Percentiles rank a stretch among this genome's conserved stretches.
phyloP scores from a whole-genome alignment of 2,329 filamentous ascomycete genomes.

The Beauveria pseudobassiana region DNA sequence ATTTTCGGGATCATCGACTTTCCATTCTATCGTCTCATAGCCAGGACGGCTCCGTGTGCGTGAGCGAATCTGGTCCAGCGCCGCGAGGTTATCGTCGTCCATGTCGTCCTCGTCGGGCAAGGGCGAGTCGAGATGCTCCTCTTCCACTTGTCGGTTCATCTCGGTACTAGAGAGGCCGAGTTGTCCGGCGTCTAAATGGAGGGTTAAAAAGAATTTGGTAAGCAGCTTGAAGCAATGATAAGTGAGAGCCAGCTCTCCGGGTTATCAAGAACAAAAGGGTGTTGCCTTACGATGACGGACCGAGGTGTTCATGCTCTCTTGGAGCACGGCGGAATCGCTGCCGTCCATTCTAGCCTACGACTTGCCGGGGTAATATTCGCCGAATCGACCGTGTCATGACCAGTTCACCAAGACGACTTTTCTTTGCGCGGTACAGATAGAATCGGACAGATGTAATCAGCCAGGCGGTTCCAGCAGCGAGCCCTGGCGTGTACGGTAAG shows the following conservation, averaged over 20 bases:
- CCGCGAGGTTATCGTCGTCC: slow-evolving; percentile 26
- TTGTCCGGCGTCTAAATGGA: background rate
- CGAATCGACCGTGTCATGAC: background rate
- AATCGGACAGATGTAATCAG: background rate
- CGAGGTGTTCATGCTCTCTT: background rate
- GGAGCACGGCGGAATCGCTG: background rate
- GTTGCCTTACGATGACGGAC: background rate
- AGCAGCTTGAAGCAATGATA: background rate
- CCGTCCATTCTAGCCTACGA: background rate
- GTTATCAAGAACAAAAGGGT: background rate
- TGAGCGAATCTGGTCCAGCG: slow-evolving; percentile 28
- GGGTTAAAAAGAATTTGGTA: background rate
- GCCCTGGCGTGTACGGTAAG: background rate
- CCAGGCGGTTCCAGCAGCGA: background rate
- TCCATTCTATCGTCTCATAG: slow-evolving; percentile 37
- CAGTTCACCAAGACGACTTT: background rate
- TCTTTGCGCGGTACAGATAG: no score
- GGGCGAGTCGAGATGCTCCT: background rate
- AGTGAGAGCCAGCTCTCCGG: background rate
- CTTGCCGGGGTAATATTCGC: background rate
- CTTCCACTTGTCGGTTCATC: background rate
- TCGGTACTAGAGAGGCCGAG: background rate
- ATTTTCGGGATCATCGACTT: slow-evolving; percentile 41
- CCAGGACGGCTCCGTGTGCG: slow-evolving; percentile 25
- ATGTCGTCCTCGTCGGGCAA: slow-evolving; percentile 26